Evolutionary conservation across 2,329 filamentous ascomycete species (phyloP).

Genomic region (Colletotrichum magnum): DNA sequence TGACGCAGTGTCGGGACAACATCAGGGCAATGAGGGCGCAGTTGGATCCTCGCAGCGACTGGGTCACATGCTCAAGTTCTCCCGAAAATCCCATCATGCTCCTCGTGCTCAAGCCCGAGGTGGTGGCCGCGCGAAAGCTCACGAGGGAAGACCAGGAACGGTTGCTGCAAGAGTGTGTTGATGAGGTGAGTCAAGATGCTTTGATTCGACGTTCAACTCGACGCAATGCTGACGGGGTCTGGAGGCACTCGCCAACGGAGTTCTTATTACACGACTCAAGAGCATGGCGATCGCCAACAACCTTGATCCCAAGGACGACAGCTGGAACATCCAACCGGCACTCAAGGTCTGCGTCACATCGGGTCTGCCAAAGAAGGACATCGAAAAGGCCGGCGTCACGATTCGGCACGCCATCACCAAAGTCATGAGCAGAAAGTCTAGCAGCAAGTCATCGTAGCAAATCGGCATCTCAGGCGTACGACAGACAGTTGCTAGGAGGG

Average conservation of each 20-base stretch:
- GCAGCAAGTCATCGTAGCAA: conserved; percentile 47
- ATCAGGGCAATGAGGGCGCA: conserved; percentile 88
- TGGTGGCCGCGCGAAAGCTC: conserved; percentile 79
- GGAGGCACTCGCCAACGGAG: conserved; percentile 86
- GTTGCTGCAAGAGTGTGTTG: conserved; percentile 91
- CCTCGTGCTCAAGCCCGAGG: conserved; percentile 85
- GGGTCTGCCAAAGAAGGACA: conserved; percentile 92
- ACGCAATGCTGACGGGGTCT: conserved; percentile 18
- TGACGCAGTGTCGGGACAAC: conserved; percentile 85
- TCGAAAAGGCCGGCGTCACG: conserved; percentile 90
- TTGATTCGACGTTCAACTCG: not conserved
- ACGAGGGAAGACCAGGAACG: conserved; percentile 84
- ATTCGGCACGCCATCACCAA: conserved; percentile 96
- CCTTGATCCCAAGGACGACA: conserved; percentile 77
- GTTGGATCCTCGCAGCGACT: conserved; percentile 93
- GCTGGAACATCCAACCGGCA: conserved; percentile 81
- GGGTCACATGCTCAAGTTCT: conserved; percentile 86
- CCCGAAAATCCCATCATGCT: conserved; percentile 90
- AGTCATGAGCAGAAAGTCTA: conserved; percentile 79
- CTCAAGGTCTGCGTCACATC: conserved; percentile 93
- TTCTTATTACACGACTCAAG: conserved; percentile 91
- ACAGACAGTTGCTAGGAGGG: not conserved
- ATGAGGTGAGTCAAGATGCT: conserved; percentile 78
- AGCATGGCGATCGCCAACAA: conserved; percentile 76
- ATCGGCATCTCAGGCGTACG: too few species aligned